Evolutionary conservation across 148 eudicot genomes (phyloP).

Genomic region (Beta vulgaris): DNA sequence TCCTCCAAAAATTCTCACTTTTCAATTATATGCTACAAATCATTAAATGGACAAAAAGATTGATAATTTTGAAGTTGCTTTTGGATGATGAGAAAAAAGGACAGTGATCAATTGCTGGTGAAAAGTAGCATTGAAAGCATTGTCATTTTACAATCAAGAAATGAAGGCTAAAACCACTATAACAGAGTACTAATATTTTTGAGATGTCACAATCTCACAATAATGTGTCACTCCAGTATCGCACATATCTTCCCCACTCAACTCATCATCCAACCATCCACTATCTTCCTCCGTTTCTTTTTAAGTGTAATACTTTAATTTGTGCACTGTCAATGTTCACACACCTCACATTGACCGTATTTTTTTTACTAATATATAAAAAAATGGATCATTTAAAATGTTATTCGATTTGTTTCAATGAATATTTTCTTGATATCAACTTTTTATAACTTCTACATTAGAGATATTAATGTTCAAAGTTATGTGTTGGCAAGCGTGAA

Average conservation of each 20-base stretch:
- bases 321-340: no score
- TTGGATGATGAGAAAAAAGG: not conserved
- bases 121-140: slow-evolving; percentile 6
- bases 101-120: not conserved
- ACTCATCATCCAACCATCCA: not conserved
- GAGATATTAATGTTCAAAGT: no score
- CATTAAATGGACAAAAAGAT: not conserved
- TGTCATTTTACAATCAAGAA: slow-evolving; percentile 3
- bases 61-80: not conserved
- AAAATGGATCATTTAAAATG: no score
- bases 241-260: not conserved
- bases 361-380: no score
- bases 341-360: no score
- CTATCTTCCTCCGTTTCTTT: no score
- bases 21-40: not conserved
- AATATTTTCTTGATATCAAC: no score
- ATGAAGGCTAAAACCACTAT: not conserved
- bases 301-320: no score
- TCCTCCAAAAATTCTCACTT: not conserved
- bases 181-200: not conserved
- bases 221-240: slow-evolving; percentile 4
- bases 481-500: no score
- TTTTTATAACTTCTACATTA: no score
- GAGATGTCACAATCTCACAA: slow-evolving; percentile 3
- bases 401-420: no score